A percentile compares a stretch with the other conserved stretches of the same genome.
Conservation (phyloP, 768 basidiomycete genomes). For the Lenzites betulinus region DNA sequence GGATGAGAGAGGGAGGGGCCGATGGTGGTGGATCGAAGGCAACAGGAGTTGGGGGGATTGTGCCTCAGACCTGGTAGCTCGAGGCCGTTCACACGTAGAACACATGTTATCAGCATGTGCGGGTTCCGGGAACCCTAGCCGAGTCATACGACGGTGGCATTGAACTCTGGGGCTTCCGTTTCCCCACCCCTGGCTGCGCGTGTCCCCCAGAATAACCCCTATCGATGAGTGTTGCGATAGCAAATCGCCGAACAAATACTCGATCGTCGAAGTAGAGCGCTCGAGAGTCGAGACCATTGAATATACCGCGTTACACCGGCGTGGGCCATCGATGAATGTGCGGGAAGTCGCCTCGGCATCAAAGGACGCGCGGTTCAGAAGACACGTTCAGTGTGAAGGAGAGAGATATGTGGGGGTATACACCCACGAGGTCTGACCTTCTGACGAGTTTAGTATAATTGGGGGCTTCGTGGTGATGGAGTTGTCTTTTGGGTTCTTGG, state of each 20-base stretch:
- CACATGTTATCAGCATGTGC: constrained; percentile 5
- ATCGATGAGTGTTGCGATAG: neutral
- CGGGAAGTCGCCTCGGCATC: neutral
- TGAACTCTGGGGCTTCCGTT: neutral
- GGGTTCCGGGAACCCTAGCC: neutral
- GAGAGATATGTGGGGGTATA: neutral
- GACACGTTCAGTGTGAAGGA: neutral
- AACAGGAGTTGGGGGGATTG: neutral
- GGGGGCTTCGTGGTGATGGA: neutral
- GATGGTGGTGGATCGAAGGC: constrained; percentile 10
- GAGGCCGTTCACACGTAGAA: neutral
- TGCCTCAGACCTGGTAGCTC: neutral
- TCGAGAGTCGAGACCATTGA: neutral
- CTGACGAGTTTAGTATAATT: neutral
- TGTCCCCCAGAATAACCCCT: neutral
- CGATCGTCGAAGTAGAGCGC: too few species aligned
- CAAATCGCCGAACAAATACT: too few species aligned
- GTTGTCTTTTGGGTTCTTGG: too few species aligned
- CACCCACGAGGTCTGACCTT: neutral
- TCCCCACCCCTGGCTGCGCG: neutral
- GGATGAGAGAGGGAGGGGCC: neutral
- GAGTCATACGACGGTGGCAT: neutral
- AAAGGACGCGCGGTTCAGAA: neutral
- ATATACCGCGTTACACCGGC: neutral
- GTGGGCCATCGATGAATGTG: neutral